A percentile compares a stretch with the other conserved stretches of the same genome.
These are phyloP conservation scores for Nakazawaea wyomingensis DNA, from an alignment of 805 yeast species.

Conservation along the genomic window DNA sequence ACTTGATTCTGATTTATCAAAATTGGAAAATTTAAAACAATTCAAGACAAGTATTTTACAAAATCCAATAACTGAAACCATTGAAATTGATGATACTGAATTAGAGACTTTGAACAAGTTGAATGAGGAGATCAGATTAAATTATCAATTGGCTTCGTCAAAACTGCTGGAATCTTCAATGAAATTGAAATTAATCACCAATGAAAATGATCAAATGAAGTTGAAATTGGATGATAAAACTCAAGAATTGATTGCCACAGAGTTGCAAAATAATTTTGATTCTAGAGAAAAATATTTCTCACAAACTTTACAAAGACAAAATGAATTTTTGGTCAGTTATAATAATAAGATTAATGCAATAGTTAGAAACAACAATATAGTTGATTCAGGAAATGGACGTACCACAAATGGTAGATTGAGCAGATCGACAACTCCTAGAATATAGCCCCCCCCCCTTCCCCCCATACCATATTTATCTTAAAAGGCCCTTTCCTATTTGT, in stretches of 20 bases:
- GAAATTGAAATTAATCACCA: conserved; percentile 30
- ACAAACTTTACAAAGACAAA: conserved; percentile 15
- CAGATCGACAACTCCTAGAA: conserved; percentile 12
- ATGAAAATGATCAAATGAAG: conserved; percentile 20
- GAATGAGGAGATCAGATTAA: conserved; percentile 30
- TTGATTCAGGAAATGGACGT: not conserved
- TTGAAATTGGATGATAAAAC: conserved; percentile 16
- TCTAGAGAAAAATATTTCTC: conserved; percentile 8
- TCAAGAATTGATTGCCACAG: no score
- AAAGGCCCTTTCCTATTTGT: no score
- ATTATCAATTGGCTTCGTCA: conserved; percentile 43
- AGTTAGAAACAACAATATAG: conserved; percentile 19
- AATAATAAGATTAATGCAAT: conserved; percentile 19
- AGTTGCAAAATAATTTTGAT: no score
- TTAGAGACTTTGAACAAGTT: conserved; percentile 15
- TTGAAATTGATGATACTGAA: conserved; percentile 15
- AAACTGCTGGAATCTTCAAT: conserved; percentile 36
- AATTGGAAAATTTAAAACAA: conserved; percentile 12
- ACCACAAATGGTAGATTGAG: conserved; percentile 7
- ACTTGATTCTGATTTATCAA: conserved; percentile 25
- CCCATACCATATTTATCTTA: not conserved
- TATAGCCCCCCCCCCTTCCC: not conserved
- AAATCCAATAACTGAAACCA: conserved; percentile 7
- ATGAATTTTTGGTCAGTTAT: conserved; percentile 22
- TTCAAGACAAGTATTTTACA: conserved; percentile 15